Evolutionary conservation across 2,329 filamentous ascomycete genomes (phyloP), one percentile per base, ranked within the genome.

Genomic region (Diaporthe sp.): DNA sequence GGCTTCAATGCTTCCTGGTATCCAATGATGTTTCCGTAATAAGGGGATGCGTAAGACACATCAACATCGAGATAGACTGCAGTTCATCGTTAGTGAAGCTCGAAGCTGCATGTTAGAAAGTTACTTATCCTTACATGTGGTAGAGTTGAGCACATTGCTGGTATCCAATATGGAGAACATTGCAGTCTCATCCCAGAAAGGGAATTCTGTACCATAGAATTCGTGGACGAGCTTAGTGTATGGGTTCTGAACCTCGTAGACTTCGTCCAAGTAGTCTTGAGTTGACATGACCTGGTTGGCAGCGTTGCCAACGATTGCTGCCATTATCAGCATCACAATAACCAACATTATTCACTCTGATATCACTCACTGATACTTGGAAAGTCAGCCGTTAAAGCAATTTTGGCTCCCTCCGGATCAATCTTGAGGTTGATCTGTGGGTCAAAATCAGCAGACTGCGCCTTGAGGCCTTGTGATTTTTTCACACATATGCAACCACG

Each of bases 361-460:
- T 6, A 3, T 2, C 12, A 73, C 73, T 71, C 42, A 79, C 78
- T 80, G 71, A 86, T 88, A 51, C 83, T 84, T 9, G 85, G 84
- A 76, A 87, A 88, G 39, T 82, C 78, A 9, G 87, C 86, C 1
- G 83, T 86, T 25, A 89, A 77, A 0, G 85, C 85, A 66, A 88
- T 87, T 76, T 88, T 87, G 25, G 85, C 81, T 3, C 83, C 85
- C 78, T 88, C 86, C 1, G 87, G 86, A 70, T 89, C 86, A 53
- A 87, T 84, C 81, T 87, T 88, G 3, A 88, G 78, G 78, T 88
- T 89, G 78, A 88, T 86, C 75, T 86, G 79, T 37, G 15, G 17
- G n/a, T 25, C 3, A 13, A 17, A 17, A n/a, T 74, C n/a, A 63
- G 68, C 35, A 12, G 27, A 30, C 19, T 30, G 0, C 35, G 3